Base-by-base conservation (phyloP, 179 eudicot genomes). In the Corrigiola litoralis region DNA sequence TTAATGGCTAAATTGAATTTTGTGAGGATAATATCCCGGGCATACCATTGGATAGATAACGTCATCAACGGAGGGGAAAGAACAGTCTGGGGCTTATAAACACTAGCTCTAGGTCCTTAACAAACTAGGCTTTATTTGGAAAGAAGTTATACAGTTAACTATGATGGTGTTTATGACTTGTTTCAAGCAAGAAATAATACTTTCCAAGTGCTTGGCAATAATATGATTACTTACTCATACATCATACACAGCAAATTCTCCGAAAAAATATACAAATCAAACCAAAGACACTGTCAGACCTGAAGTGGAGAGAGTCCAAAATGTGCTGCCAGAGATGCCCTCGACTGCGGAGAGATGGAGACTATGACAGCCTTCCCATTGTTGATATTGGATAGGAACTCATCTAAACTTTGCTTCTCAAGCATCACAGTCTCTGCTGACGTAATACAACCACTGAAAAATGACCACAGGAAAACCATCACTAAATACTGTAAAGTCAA, bases 361-460 rank as follows among this genome's bases (percentile, higher is more conserved):
- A 95, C 88, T 68, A 95, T 72, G 37, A 91, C 92, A 55, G 88
- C 66, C 72, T 81, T 87, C 55, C 97, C 96, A 66, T 74, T 70
- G 13, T 84, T 61, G 46, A 95, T 80, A 71, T 71, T 82, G 23
- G 84, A 82, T 46, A 95, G 79, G 55, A 95, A 95, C 76, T 95
- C 99, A 60, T 91, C 99, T 76, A 84, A 72, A 79, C 97, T 88
- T 70, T 91, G 99, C 85, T 95, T 95, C 85, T 95, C 96, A 70
- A 95, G 97, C 99, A 91, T 91, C 53, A 91, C 92, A 4, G 97
- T 95, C 79, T 95, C 97, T 25, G 97, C 99, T 61, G 96, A 88
- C 25, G 99, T 95, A 55, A 95, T 80, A 77, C 99, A 95, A 55
- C 99, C 99, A 75, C 97, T 94, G 96, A 81, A 82, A 23, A 63